Base-by-base conservation (phyloP, 2,329 filamentous ascomycete species). In the Fusarium secorum region DNA sequence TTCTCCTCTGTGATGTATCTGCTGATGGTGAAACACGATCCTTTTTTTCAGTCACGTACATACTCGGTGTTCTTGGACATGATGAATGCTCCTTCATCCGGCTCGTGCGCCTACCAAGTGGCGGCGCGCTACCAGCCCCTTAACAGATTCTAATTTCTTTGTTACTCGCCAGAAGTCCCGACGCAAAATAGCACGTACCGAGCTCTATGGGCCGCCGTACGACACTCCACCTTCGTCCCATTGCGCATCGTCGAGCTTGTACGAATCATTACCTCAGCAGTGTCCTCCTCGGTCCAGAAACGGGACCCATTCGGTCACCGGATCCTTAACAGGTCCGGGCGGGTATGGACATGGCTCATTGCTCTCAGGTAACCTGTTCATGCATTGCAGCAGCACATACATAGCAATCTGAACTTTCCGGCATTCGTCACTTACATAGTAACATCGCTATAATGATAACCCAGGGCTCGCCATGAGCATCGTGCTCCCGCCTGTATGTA, bases 71-170 rank as follows among this genome's bases (percentile, higher is more conserved):
- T 67, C 44, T 33, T 53, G 20, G 28, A 68, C 51, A 35, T 64
- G 65, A 53, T 68, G 45, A 57, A 38, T 42, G 45, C 68, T 70
- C 68, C 53, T 64, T 67, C 32, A 36, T 70, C 52, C 66, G 69
- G 69, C 64, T 72, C 69, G 65, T 66, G 69, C 69, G 53, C 45
- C 56, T 53, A 71, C 64, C 56, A 41, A 55, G 74, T 70, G 63
- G 73, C 58, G 65, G 71, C 65, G 61, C 74, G 58, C 71, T 75
- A 71, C 64, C 71, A 69, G 41, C 74, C 74, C 74, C 74, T 76
- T 75, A 75, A 70, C 64, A 68, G n/a, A 41, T 39, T 58, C 66
- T 67, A 74, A 76, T 76, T 64, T 75, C 73, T 35, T 74, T 73
- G 45, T 69, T 64, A 55, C 68, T 70, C 30, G 59, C 51, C 56